Evolutionary conservation across 306 rosid species (phyloP).

Genomic region (Argentina anserina): DNA sequence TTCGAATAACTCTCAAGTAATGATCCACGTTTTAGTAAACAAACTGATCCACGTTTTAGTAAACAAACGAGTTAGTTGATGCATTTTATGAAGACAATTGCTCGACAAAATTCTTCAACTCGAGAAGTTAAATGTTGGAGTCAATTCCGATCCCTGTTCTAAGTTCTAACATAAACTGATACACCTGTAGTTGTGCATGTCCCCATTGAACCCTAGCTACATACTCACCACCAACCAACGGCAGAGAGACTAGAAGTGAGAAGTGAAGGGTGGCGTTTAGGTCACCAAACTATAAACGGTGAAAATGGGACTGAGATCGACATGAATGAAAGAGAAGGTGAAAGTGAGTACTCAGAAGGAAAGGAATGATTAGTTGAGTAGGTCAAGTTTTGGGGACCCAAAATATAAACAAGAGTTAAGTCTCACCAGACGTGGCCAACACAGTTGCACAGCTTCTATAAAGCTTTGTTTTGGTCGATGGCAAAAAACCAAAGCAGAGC

Average conservation of each 20-base stretch:
- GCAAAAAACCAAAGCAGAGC: neutral
- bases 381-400: neutral
- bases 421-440: constrained; percentile 1
- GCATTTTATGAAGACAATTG: neutral
- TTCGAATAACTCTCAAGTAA: too few species aligned
- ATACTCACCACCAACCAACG: neutral
- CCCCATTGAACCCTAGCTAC: neutral
- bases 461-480: constrained; percentile 13
- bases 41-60: too few species aligned
- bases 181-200: neutral
- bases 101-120: neutral
- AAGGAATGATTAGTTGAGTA: neutral
- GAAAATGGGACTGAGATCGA: neutral
- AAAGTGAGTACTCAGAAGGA: neutral
- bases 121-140: neutral
- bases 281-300: neutral
- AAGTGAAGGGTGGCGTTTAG: neutral
- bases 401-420: neutral
- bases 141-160: neutral
- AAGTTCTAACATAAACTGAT: neutral
- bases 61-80: too few species aligned
- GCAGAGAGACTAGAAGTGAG: neutral
- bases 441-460: neutral
- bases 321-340: neutral
- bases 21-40: too few species aligned